phyloP scores from a whole-genome alignment of 2,329 filamentous ascomycete genomes.

The Sordariomycetes sp. region DNA sequence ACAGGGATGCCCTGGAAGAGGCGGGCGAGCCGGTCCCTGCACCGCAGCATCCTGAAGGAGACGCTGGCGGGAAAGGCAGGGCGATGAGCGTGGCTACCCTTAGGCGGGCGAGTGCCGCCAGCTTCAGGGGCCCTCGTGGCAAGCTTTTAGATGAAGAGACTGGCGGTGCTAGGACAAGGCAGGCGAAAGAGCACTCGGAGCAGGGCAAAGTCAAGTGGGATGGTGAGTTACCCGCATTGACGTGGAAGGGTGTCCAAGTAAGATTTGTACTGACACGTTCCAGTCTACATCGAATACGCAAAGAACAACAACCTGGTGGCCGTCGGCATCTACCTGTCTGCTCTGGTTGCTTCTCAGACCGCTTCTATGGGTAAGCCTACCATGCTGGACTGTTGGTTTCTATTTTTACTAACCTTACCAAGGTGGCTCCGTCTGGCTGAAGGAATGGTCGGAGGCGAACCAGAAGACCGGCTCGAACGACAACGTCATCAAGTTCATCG shows the following conservation, averaged over 20 bases:
- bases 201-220: constrained; percentile 98
- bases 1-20: constrained; percentile 62
- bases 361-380: constrained; percentile 60
- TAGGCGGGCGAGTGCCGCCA: constrained; percentile 82
- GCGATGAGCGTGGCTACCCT: constrained; percentile 69
- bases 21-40: constrained; percentile 68
- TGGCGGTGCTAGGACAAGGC: constrained; percentile 55
- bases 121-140: constrained; percentile 75
- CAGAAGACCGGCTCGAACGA: constrained; percentile 56
- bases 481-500: constrained; percentile 79
- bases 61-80: constrained; percentile 41
- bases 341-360: constrained; percentile 71
- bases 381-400: neutral
- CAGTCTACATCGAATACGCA: constrained; percentile 85
- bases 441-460: constrained; percentile 82
- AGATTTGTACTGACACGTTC: constrained; percentile 1
- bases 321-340: constrained; percentile 67
- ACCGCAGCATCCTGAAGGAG: constrained; percentile 47
- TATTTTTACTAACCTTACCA: neutral
- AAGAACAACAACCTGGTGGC: constrained; percentile 86
- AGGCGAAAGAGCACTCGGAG: constrained; percentile 78
- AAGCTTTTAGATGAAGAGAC: constrained; percentile 80
- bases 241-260: neutral
- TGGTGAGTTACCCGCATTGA: constrained; percentile 11
- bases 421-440: constrained; percentile 85